Evolutionary conservation across 192 early-diverging fungal genomes (phyloP), one percentile per base, ranked within the genome.

Genomic region (Obelidium mucronatum): DNA sequence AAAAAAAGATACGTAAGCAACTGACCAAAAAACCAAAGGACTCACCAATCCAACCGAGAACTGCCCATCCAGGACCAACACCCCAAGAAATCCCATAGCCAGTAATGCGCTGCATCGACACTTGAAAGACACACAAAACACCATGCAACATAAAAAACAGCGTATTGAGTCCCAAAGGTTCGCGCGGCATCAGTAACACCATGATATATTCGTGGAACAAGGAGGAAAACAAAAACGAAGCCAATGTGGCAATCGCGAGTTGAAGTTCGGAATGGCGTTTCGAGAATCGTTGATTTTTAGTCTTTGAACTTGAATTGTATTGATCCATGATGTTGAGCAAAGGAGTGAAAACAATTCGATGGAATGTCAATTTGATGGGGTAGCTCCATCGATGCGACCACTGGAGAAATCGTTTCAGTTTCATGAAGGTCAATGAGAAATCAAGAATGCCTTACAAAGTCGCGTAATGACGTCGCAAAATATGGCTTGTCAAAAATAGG

Each of bases 281-380:
- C n/a, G 19, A 6, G 37, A 11, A 26, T n/a, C 44, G 44, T 15
- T 48, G 44, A 0, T 48, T 48, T 48, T 15, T 17, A 17, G 22
- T 36, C 1, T 39, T 22, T 64, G 22, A n/a, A 19, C 15, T 64
- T 22, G 37, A 5, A 17, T 39, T 34, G 22, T 31, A 39, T 30
- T 1, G 22, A 22, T 39, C 1, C 6, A 64, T 11, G 62, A 34
- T 8, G 8, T 6, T 1, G 34, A 67, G 44, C 26, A 39, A 11
- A 11, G 66, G 66, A n/a, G 44, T n/a, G 44, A 67, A 67, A 3
- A n/a, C 44, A 2, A 67, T 13, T 19, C 66, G 2, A 44, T 67
- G 66, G 28, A 67, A 40, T 28, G 66, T 67, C n/a, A 51, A 24
- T 67, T 67, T 67, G 66, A 67, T 67, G 37, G 66, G 30, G 24